Evolutionary conservation across 768 basidiomycete genomes (phyloP), one percentile per base, ranked within the genome.

Genomic region (Tricholoma terreum): DNA sequence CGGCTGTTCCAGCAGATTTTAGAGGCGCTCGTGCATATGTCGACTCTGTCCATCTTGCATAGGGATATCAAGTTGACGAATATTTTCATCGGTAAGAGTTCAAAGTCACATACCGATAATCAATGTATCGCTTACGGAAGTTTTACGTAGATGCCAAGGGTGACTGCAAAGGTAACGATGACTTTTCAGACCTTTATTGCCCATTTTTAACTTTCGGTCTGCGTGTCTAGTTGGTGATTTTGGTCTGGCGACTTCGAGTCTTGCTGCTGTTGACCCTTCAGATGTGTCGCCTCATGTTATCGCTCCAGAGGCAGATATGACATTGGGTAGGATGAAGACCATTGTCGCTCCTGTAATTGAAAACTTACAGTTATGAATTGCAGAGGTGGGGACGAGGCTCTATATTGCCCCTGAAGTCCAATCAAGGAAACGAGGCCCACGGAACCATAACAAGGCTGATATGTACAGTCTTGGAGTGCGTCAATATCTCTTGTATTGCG

Each of bases 391-490:
- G 54, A 98, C 94, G 0, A 84, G 84, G 54, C 71, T 97, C 17
- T 98, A 97, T 68, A 94, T 96, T 51, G 95, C 95, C 0, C 95
- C 95, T 0, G 94, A 97, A 68, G 89, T 96, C 9, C 83, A 85
- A 56, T 85, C 83, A 1, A 72, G 81, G 49, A 82, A 75, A 63
- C 80, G 77, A 46, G 81, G 84, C 0, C 85, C 85, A n/a, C 78
- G 85, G 50, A 89, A 92, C 65, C 91, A 92, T 61, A 84, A 78
- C 34, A 96, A 95, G 65, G 94, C 93, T 0, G 95, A 98, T 65
- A 87, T 98, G 82, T 98, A 95, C 68, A 94, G 92, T 69, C 81
- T 96, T 9, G 95, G 94, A 21, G 92, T 93, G 67, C 52, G 86
- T 77, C 8, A 10, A 19, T 14, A 11, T 15, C 54, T 21, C 12